Percentiles rank a stretch among this genome's conserved stretches.
phyloP scores from a whole-genome alignment of 2,329 filamentous ascomycete species.

The Ilyonectria robusta region DNA sequence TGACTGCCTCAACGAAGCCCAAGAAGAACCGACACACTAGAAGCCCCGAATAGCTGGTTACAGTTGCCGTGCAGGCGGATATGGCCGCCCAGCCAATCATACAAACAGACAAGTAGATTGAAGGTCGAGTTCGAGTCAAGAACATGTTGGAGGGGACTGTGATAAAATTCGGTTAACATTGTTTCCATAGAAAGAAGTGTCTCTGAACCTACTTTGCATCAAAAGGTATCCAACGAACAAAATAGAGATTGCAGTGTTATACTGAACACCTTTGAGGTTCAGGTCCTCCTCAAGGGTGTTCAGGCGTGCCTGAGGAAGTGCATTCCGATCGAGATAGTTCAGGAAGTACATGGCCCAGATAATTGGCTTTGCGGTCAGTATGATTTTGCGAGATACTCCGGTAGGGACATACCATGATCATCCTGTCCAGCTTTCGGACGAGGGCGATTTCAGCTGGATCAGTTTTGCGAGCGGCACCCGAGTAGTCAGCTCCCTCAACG shows the following conservation, averaged over 20 bases:
- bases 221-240: conserved; percentile 39
- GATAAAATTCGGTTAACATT: not conserved
- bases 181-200: too few species aligned
- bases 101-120: conserved; percentile 19
- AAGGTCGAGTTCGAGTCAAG: conserved; percentile 31
- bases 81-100: conserved; percentile 33
- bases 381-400: not conserved
- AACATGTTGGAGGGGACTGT: conserved; percentile 34
- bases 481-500: conserved; percentile 20
- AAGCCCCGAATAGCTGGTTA: conserved; percentile 20
- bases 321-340: conserved; percentile 45
- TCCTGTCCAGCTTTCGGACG: conserved; percentile 43
- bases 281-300: conserved; percentile 41
- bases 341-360: conserved; percentile 45
- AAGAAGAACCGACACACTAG: conserved; percentile 31
- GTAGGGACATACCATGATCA: conserved; percentile 41
- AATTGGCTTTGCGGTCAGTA: conserved; percentile 33
- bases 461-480: conserved; percentile 44
- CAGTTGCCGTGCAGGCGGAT: conserved; percentile 21
- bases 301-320: conserved; percentile 40
- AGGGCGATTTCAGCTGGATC: conserved; percentile 43
- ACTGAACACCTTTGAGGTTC: conserved; percentile 37
- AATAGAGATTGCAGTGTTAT: conserved; percentile 42
- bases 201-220: conserved; percentile 29
- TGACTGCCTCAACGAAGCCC: conserved; percentile 31